Percentiles rank a stretch among this genome's conserved stretches.
phyloP scores from a whole-genome alignment of 2,329 filamentous ascomycete species.

The Podosphaera leucotricha region DNA sequence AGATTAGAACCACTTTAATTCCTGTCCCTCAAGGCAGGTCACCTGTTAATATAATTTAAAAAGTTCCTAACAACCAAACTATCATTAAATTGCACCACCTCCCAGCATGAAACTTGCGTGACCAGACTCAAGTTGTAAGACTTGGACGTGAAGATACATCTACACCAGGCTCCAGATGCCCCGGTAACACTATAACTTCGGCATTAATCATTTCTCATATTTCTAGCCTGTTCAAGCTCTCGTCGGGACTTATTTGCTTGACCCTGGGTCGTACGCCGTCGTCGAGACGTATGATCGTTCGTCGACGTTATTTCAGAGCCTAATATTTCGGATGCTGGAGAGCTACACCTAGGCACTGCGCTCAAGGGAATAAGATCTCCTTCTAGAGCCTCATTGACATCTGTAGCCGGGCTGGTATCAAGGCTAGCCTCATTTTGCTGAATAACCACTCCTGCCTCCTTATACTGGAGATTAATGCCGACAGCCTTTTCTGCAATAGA shows the following conservation, averaged over 20 bases:
- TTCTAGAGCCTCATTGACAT: background rate
- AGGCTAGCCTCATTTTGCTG: background rate
- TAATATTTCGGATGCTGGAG: background rate
- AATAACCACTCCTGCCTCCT: background rate
- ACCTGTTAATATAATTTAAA: background rate
- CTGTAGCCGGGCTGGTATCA: background rate
- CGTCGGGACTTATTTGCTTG: background rate
- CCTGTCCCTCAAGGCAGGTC: background rate
- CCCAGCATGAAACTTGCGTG: background rate
- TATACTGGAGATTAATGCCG: background rate
- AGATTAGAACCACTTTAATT: background rate
- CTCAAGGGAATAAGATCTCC: background rate
- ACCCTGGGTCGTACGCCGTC: background rate
- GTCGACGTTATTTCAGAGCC: background rate
- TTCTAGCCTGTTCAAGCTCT: background rate
- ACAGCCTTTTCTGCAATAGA: constrained; percentile 6
- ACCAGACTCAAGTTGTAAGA: background rate
- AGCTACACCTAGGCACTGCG: background rate
- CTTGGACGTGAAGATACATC: background rate
- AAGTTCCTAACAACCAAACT: background rate
- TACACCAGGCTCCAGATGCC: background rate
- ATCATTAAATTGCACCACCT: background rate
- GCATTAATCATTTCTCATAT: background rate
- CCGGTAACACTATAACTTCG: background rate
- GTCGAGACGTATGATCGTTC: background rate